phyloP scores from a whole-genome alignment of 1,284 basidiomycete genomes.

The Boletus sp. region DNA sequence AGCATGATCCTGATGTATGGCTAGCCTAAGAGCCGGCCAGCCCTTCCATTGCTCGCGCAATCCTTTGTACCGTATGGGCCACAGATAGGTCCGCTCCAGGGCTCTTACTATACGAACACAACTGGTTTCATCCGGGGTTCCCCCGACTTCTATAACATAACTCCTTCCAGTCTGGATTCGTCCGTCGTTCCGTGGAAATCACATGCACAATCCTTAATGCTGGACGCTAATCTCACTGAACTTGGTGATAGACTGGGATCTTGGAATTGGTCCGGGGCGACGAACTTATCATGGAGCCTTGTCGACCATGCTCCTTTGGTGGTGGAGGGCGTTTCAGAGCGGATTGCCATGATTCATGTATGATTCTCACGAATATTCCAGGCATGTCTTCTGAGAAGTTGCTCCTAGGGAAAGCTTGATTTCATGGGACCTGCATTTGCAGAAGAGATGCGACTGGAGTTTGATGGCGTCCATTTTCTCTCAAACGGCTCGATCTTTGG shows the following conservation, averaged over 20 bases:
- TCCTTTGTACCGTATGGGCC: slow-evolving; percentile 52
- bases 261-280: slow-evolving; percentile 72
- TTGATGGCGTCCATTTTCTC: slow-evolving; percentile 80
- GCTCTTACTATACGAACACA: slow-evolving; percentile 73
- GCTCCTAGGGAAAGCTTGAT: slow-evolving; percentile 68
- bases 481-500: slow-evolving; percentile 80
- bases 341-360: slow-evolving; percentile 67
- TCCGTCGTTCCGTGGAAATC: slow-evolving; percentile 51
- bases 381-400: not conserved
- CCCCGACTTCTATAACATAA: slow-evolving; percentile 65
- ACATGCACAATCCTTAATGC: slow-evolving; percentile 52
- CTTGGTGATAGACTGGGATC: slow-evolving; percentile 50
- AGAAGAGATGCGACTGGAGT: slow-evolving; percentile 67
- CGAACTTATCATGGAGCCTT: slow-evolving; percentile 65
- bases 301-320: slow-evolving; percentile 54
- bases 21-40: slow-evolving; percentile 55
- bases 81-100: slow-evolving; percentile 47
- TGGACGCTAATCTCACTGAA: slow-evolving; percentile 54
- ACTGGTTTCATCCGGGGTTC: slow-evolving; percentile 76
- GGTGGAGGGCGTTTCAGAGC: slow-evolving; percentile 40
- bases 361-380: slow-evolving; percentile 31
- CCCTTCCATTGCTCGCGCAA: slow-evolving; percentile 53
- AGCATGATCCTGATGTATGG: slow-evolving; percentile 8
- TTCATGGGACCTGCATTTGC: slow-evolving; percentile 52
- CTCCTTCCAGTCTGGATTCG: slow-evolving; percentile 45